Evolutionary conservation across 495 filamentous ascomycete genomes (phyloP).

Genomic region (Talaromyces thailandensis): DNA sequence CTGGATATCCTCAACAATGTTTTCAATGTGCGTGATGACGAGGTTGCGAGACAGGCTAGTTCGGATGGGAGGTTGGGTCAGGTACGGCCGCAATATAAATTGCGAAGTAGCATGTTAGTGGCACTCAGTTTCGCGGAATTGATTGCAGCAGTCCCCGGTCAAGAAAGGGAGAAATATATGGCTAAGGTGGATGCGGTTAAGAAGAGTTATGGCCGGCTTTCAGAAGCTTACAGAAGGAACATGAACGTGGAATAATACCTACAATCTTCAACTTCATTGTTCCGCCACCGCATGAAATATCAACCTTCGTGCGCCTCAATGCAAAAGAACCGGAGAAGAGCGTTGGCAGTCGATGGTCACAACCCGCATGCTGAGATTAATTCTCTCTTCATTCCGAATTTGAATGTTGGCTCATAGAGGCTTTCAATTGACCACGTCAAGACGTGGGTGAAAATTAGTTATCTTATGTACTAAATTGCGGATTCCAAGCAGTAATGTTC

Average conservation of each 20-base stretch:
- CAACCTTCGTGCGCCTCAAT: neutral
- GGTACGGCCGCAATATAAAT: conserved; percentile 2
- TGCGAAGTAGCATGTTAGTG: conserved; percentile 4
- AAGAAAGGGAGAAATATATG: neutral
- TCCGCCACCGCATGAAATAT: neutral
- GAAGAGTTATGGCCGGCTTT: conserved; percentile 4
- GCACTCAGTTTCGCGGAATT: conserved; percentile 6
- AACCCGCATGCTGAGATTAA: neutral
- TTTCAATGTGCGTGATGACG: conserved; percentile 5
- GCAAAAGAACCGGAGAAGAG: neutral
- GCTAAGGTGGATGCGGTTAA: neutral
- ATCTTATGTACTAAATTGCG: neutral
- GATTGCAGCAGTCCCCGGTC: neutral
- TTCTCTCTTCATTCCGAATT: too few species aligned
- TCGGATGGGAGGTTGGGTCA: neutral
- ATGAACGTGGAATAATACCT: conserved; percentile 2
- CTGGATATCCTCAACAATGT: conserved; percentile 8
- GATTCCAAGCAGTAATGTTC: neutral
- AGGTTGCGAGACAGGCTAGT: conserved; percentile 1
- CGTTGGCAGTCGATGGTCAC: neutral
- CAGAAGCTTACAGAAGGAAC: conserved; percentile 5
- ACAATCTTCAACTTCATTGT: neutral
- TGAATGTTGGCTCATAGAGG: neutral
- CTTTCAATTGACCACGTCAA: neutral
- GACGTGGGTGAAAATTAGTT: neutral